Evolutionary conservation across 768 basidiomycete genomes (phyloP).

Genomic region (Suillus subalutaceus): DNA sequence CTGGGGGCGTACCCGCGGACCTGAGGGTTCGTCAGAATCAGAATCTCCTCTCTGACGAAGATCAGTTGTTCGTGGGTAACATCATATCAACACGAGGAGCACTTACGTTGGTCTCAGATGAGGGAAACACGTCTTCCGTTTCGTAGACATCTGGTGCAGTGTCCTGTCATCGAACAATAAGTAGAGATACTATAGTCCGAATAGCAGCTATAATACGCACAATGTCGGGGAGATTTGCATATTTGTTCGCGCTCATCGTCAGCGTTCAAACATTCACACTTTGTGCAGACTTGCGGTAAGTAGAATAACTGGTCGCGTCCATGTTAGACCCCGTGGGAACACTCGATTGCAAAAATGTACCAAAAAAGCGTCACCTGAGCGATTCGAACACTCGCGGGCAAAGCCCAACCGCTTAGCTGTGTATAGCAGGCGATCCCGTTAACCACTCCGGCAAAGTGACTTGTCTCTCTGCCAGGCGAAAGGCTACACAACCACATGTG

Average conservation of each 20-base stretch:
- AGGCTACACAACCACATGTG: neutral
- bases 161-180: constrained; percentile 53
- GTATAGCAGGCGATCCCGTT: constrained; percentile 80
- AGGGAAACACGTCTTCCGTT: constrained; percentile 76
- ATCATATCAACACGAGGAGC: neutral
- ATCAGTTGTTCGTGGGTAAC: constrained; percentile 12
- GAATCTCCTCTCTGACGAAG: constrained; percentile 57
- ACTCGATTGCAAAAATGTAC: neutral
- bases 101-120: constrained; percentile 54
- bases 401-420: constrained; percentile 56
- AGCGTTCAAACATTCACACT: neutral
- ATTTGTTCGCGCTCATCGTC: constrained; percentile 72
- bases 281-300: neutral
- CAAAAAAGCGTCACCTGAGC: constrained; percentile 58
- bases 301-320: neutral
- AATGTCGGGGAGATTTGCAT: constrained; percentile 90
- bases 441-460: constrained; percentile 97
- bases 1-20: constrained; percentile 37
- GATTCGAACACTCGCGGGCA: constrained; percentile 67
- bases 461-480: neutral
- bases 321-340: neutral
- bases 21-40: constrained; percentile 63
- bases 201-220: constrained; percentile 46
- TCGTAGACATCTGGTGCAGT: constrained; percentile 92
- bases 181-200: neutral